phyloP scores from a whole-genome alignment of 805 yeast species.

The Peterozyma xylosa region DNA sequence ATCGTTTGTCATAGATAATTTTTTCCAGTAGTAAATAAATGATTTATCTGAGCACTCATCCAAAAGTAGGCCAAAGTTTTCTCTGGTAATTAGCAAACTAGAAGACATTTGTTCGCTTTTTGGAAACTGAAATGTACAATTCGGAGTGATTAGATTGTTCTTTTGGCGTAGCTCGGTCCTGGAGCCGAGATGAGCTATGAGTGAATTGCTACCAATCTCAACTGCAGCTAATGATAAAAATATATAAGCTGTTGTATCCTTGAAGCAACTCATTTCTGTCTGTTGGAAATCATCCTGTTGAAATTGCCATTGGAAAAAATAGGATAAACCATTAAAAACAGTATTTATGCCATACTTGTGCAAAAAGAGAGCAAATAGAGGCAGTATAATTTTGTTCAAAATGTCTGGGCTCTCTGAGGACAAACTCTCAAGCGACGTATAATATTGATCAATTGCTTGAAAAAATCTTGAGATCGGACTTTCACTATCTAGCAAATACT shows the following conservation, averaged over 20 bases:
- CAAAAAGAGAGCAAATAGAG: conserved; percentile 14
- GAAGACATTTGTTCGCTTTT: neutral
- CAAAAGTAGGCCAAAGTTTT: too few relatives aligned
- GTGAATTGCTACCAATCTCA: too few relatives aligned
- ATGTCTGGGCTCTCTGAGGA: neutral
- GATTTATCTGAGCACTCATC: too few relatives aligned
- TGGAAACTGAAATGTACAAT: conserved; percentile 2
- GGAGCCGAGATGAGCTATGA: too few relatives aligned
- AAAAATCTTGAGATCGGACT: conserved; percentile 34
- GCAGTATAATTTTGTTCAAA: neutral
- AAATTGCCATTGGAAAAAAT: conserved; percentile 36
- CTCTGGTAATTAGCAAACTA: neutral
- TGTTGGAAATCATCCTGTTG: conserved; percentile 3
- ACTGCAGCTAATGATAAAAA: too few relatives aligned
- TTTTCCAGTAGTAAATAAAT: too few relatives aligned
- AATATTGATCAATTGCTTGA: conserved; percentile 25
- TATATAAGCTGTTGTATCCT: conserved; percentile 26
- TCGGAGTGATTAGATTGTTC: neutral
- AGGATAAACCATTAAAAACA: conserved; percentile 35
- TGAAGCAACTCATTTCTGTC: conserved; percentile 5
- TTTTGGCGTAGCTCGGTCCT: neutral
- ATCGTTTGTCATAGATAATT: too few relatives aligned
- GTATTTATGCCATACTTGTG: conserved; percentile 38
- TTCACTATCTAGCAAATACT: conserved; percentile 30
- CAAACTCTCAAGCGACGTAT: conserved; percentile 8